A percentile compares a stretch with the other conserved stretches of the same genome.
Conservation (phyloP, 768 basidiomycete species). For the Trametes villosa region DNA sequence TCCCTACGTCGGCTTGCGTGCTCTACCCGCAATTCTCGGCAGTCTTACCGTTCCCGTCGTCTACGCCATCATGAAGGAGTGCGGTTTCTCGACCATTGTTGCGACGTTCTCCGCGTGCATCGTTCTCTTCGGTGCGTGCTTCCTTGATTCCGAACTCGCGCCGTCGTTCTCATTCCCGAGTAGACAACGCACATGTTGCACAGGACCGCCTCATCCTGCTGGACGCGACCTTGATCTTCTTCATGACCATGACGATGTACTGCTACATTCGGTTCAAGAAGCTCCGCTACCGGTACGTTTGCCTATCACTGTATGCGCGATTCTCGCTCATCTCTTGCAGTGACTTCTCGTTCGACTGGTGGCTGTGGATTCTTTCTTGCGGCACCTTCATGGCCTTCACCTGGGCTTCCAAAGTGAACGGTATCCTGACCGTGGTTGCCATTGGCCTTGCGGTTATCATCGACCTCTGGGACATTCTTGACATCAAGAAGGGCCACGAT, state of each 20-base stretch:
- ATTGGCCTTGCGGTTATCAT: constrained; percentile 91
- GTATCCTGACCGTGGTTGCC: constrained; percentile 85
- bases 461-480: constrained; percentile 94
- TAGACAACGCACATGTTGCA: constrained; percentile 95
- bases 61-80: constrained; percentile 97
- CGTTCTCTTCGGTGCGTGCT: constrained; percentile 80
- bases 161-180: too few species aligned
- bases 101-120: constrained; percentile 88
- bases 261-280: constrained; percentile 94
- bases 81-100: constrained; percentile 90
- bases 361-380: constrained; percentile 90
- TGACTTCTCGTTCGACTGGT: constrained; percentile 91
- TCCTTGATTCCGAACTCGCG: too few species aligned
- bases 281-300: constrained; percentile 78
- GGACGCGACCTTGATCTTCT: constrained; percentile 93
- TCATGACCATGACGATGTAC: constrained; percentile 93
- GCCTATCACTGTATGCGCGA: background rate
- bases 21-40: constrained; percentile 89
- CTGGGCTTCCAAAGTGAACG: constrained; percentile 98
- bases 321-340: constrained; percentile 45
- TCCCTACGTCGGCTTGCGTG: constrained; percentile 92
- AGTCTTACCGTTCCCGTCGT: constrained; percentile 90
- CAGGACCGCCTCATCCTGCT: constrained; percentile 97
- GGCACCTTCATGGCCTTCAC: constrained; percentile 95
- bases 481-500: constrained; percentile 74